A percentile compares a stretch with the other conserved stretches of the same genome.
These are phyloP conservation scores for Linum usitatissimum DNA, from an alignment of 345 rosid genomes.

Conservation along the genomic window DNA sequence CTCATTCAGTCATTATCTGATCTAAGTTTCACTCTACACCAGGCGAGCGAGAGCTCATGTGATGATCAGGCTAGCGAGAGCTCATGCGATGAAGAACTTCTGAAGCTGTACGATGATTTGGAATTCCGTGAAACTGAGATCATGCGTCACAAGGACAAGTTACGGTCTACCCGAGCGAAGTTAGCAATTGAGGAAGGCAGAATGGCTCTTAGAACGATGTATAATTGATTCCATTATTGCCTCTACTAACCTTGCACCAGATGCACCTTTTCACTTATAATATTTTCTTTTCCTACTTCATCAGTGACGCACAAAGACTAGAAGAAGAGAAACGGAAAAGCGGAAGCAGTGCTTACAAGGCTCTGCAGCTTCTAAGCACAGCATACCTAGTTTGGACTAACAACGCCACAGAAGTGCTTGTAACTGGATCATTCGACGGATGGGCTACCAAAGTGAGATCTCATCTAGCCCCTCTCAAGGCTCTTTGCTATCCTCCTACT, in stretches of 20 bases:
- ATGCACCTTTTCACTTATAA: slow-evolving; percentile 1
- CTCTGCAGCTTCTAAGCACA: slow-evolving; percentile 47
- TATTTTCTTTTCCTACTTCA: slow-evolving; percentile 8
- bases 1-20: slow-evolving; percentile 3
- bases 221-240: slow-evolving; percentile 12
- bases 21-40: slow-evolving; percentile 9
- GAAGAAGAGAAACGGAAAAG: slow-evolving; percentile 65
- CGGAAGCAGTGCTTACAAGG: slow-evolving; percentile 53
- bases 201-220: slow-evolving; percentile 75
- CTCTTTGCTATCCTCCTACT: neutral
- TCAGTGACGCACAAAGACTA: slow-evolving; percentile 65
- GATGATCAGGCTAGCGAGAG: neutral
- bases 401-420: slow-evolving; percentile 69
- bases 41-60: slow-evolving; percentile 29
- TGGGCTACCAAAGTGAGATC: slow-evolving; percentile 77
- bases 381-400: slow-evolving; percentile 78
- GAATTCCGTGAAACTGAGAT: slow-evolving; percentile 82
- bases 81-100: slow-evolving; percentile 21
- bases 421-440: slow-evolving; percentile 88
- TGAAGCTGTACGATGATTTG: slow-evolving; percentile 61
- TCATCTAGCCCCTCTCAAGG: neutral
- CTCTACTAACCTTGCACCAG: slow-evolving; percentile 1
- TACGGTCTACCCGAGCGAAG: slow-evolving; percentile 77
- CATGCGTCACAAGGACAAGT: slow-evolving; percentile 47
- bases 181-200: slow-evolving; percentile 80